Conservation (phyloP, 2,329 filamentous ascomycete genomes). For the Colletotrichum spaethianum region DNA sequence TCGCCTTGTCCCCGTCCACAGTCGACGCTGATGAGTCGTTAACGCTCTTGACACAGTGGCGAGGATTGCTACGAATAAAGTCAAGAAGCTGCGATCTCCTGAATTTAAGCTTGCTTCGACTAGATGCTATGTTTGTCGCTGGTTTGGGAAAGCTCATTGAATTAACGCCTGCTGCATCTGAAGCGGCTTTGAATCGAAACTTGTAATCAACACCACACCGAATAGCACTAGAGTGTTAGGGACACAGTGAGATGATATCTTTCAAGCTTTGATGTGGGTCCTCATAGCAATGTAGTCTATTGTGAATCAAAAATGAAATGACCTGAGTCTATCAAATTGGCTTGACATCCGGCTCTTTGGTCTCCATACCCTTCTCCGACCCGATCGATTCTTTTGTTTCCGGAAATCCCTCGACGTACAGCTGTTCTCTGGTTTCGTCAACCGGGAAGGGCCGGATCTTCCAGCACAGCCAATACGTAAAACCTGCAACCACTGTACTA, state of each 20-base stretch:
- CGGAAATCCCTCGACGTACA: slow-evolving; percentile 12
- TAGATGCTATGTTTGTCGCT: slow-evolving; percentile 35
- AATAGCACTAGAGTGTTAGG: not conserved
- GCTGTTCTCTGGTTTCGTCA: not conserved
- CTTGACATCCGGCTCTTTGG: not conserved
- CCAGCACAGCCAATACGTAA: slow-evolving; percentile 38
- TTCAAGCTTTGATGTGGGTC: too few relatives aligned
- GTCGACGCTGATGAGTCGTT: slow-evolving; percentile 20
- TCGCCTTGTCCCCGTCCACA: slow-evolving; percentile 4
- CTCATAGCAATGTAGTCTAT: not conserved
- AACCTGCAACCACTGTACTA: slow-evolving; percentile 36
- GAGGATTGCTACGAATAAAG: slow-evolving; percentile 31
- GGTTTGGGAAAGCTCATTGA: slow-evolving; percentile 28
- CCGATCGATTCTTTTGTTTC: not conserved
- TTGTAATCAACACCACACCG: not conserved
- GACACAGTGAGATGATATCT: not conserved
- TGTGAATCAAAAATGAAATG: too few relatives aligned
- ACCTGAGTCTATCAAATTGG: not conserved
- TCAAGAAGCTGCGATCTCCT: slow-evolving; percentile 32
- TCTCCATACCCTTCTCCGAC: slow-evolving; percentile 1
- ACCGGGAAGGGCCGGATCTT: slow-evolving; percentile 20
- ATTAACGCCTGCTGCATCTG: slow-evolving; percentile 14
- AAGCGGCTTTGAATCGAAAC: slow-evolving; percentile 5
- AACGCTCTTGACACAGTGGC: slow-evolving; percentile 14
- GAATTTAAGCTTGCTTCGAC: slow-evolving; percentile 17